These are phyloP conservation scores for Apiospora malaysiana DNA, from an alignment of 2,329 filamentous ascomycete species.

Conservation along the genomic window DNA sequence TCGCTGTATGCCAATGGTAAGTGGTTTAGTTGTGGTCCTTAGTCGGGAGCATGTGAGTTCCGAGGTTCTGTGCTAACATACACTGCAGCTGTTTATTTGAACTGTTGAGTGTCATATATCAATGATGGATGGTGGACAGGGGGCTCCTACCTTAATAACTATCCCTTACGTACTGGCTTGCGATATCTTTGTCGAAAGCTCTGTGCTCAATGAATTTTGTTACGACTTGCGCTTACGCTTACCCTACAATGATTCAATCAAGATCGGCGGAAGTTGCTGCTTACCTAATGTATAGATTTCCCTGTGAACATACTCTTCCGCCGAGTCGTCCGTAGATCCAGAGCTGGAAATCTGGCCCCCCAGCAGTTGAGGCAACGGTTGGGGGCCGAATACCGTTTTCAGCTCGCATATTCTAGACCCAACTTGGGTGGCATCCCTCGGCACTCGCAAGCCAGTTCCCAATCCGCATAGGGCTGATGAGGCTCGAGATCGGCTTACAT, in stretches of 20 bases:
- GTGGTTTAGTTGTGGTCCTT: not conserved
- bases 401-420: not conserved
- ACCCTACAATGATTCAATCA: no score
- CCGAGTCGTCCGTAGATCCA: not conserved
- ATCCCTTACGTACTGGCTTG: not conserved
- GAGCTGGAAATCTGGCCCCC: not conserved
- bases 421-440: not conserved
- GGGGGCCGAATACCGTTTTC: not conserved
- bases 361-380: not conserved
- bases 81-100: slow-evolving; percentile 29
- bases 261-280: not conserved
- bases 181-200: not conserved
- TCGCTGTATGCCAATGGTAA: slow-evolving; percentile 32
- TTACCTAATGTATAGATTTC: not conserved
- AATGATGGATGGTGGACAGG: not conserved
- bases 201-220: not conserved
- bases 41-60: not conserved
- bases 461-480: not conserved
- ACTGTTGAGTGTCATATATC: slow-evolving; percentile 23
- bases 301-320: not conserved
- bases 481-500: not conserved
- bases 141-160: not conserved
- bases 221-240: no score
- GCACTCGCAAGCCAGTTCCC: not conserved
- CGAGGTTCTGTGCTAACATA: not conserved